phyloP scores from a whole-genome alignment of 2,329 filamentous ascomycete genomes.

The Cylindrodendrum hubeiense region DNA sequence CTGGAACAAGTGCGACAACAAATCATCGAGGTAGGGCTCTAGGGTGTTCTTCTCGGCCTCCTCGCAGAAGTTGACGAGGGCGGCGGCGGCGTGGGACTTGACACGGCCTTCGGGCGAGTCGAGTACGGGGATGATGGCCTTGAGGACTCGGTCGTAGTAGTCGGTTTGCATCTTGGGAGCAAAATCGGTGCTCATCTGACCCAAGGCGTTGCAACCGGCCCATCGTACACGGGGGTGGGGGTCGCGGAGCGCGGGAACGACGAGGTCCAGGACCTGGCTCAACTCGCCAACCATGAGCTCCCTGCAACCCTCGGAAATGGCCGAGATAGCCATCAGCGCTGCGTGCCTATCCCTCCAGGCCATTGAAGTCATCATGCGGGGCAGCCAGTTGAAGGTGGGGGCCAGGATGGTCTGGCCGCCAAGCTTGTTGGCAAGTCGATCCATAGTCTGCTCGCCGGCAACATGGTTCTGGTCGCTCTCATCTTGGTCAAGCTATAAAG shows the following conservation, averaged over 20 bases:
- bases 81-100: conserved; percentile 97
- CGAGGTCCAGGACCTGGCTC: conserved; percentile 91
- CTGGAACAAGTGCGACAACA: conserved; percentile 87
- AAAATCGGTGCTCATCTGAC: conserved; percentile 99
- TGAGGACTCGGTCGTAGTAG: conserved; percentile 88
- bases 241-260: conserved; percentile 92
- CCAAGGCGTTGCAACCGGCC: conserved; percentile 98
- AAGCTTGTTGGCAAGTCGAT: conserved; percentile 95
- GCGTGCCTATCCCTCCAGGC: conserved; percentile 96
- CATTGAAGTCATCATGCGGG: conserved; percentile 95
- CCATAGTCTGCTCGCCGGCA: conserved; percentile 98
- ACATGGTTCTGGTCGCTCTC: conserved; percentile 98
- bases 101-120: conserved; percentile 92
- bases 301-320: conserved; percentile 96
- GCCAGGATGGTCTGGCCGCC: conserved; percentile 93
- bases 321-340: conserved; percentile 97
- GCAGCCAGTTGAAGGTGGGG: conserved; percentile 96
- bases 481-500: conserved; percentile 82
- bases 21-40: conserved; percentile 91
- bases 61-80: conserved; percentile 98
- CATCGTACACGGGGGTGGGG: conserved; percentile 94
- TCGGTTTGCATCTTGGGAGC: conserved; percentile 98
- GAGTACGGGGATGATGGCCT: conserved; percentile 92
- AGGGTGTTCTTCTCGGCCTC: conserved; percentile 93
- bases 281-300: conserved; percentile 96